These are phyloP conservation scores for Rhododendron vialii DNA, from an alignment of 148 eudicot species.

Conservation along the genomic window DNA sequence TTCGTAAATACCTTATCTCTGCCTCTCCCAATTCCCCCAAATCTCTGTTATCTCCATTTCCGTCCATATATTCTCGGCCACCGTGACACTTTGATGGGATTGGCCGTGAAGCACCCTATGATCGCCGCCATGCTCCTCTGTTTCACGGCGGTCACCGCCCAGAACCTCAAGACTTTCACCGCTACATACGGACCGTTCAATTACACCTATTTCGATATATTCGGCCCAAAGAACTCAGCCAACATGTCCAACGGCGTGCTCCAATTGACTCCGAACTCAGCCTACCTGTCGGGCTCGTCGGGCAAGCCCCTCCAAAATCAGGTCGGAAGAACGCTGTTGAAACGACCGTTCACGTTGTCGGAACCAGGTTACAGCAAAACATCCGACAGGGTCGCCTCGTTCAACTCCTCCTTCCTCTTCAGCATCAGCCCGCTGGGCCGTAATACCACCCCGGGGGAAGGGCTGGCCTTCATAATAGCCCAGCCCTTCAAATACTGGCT, in stretches of 20 bases:
- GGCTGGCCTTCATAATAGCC: conserved; percentile 56
- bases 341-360: conserved; percentile 40
- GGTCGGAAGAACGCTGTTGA: conserved; percentile 46
- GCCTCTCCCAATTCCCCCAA: too few species aligned
- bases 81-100: too few species aligned
- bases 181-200: too few species aligned
- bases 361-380: conserved; percentile 1
- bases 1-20: too few species aligned
- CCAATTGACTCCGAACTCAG: conserved; percentile 54
- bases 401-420: conserved; percentile 53
- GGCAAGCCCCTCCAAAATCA: conserved; percentile 12
- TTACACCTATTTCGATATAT: too few species aligned
- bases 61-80: too few species aligned
- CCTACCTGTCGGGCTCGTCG: conserved; percentile 15
- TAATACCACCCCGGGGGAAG: conserved; percentile 41
- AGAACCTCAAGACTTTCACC: too few species aligned
- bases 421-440: conserved; percentile 4
- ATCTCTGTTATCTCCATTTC: too few species aligned
- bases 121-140: too few species aligned
- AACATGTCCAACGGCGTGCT: conserved; percentile 3
- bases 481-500: conserved; percentile 15
- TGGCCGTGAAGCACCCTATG: too few species aligned
- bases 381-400: conserved; percentile 34
- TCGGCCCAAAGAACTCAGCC: too few species aligned
- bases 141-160: too few species aligned